phyloP scores from a whole-genome alignment of 176 grass and related monocot genomes.

The Carex littledalei region DNA sequence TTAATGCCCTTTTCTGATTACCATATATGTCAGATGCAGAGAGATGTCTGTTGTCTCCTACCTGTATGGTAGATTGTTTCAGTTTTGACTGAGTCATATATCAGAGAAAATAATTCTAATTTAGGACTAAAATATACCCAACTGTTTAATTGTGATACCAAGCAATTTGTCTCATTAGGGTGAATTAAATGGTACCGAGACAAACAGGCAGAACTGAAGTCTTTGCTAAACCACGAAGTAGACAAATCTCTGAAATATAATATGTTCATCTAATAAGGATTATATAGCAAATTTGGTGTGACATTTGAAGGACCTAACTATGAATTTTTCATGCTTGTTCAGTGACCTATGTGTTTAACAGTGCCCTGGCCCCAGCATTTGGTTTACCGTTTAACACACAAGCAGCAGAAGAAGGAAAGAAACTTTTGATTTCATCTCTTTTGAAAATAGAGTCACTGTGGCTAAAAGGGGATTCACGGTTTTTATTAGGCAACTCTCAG shows the following conservation, averaged over 20 bases:
- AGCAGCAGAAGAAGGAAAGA: slow-evolving; percentile 54
- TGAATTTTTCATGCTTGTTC: not conserved
- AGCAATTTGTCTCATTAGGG: not conserved
- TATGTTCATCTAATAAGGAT: not conserved
- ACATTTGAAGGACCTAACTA: slow-evolving; percentile 3
- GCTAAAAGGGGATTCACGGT: slow-evolving; percentile 63
- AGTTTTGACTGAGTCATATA: not conserved
- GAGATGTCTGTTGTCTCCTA: not conserved
- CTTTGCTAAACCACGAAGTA: not conserved
- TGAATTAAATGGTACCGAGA: not conserved
- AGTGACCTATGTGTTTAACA: slow-evolving; percentile 50
- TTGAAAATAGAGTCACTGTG: slow-evolving; percentile 49
- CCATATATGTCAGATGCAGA: not conserved
- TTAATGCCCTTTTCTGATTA: not conserved
- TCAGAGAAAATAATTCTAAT: not conserved
- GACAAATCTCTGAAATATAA: not conserved
- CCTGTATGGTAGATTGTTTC: not conserved
- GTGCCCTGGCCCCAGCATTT: slow-evolving; percentile 45
- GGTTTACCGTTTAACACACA: slow-evolving; percentile 43
- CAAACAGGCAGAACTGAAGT: not conserved
- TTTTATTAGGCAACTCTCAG: slow-evolving; percentile 56
- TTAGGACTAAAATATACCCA: no score
- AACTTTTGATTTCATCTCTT: slow-evolving; percentile 44
- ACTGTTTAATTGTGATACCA: not conserved
- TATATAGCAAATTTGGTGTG: not conserved